Conservation (phyloP, 2,329 filamentous ascomycete species). For the Periglandula ipomoeae region DNA sequence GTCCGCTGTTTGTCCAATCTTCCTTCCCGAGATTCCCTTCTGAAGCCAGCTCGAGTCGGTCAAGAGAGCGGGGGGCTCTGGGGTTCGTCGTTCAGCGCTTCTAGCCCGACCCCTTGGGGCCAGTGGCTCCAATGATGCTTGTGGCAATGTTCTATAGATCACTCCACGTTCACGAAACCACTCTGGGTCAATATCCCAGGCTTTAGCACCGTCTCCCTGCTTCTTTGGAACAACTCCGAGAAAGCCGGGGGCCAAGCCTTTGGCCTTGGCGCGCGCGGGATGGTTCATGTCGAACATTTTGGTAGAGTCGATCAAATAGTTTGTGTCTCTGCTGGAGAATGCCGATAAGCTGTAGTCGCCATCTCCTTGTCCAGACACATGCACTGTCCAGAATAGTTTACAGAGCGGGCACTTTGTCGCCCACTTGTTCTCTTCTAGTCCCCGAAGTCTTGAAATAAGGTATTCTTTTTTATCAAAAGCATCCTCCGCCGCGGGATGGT, state of each 20-base stretch:
- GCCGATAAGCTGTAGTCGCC: conserved; percentile 23
- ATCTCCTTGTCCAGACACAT: conserved; percentile 20
- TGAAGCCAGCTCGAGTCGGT: conserved; percentile 17
- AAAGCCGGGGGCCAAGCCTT: conserved; percentile 21
- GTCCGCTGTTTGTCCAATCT: conserved; percentile 20
- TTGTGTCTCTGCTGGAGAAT: conserved; percentile 25
- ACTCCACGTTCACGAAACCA: conserved; percentile 26
- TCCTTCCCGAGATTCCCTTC: conserved; percentile 25
- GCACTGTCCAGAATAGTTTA: conserved; percentile 24
- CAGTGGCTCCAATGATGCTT: conserved; percentile 14
- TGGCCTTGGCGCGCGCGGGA: conserved; percentile 18
- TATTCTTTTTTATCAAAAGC: conserved; percentile 24
- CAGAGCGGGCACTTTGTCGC: conserved; percentile 25
- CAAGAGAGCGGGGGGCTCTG: conserved; percentile 7
- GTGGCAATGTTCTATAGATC: conserved; percentile 23
- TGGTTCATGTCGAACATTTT: conserved; percentile 24
- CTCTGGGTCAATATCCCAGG: conserved; percentile 21
- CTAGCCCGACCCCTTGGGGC: conserved; percentile 10
- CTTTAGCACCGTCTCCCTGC: conserved; percentile 17
- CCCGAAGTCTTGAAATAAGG: conserved; percentile 17
- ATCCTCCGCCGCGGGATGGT: conserved; percentile 20
- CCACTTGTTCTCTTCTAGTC: conserved; percentile 24
- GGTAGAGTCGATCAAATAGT: conserved; percentile 23
- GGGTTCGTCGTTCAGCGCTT: conserved; percentile 5
- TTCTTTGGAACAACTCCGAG: conserved; percentile 25